These are phyloP conservation scores for Simplicillium sp. DNA, from an alignment of 2,329 filamentous ascomycete genomes.

Conservation along the genomic window DNA sequence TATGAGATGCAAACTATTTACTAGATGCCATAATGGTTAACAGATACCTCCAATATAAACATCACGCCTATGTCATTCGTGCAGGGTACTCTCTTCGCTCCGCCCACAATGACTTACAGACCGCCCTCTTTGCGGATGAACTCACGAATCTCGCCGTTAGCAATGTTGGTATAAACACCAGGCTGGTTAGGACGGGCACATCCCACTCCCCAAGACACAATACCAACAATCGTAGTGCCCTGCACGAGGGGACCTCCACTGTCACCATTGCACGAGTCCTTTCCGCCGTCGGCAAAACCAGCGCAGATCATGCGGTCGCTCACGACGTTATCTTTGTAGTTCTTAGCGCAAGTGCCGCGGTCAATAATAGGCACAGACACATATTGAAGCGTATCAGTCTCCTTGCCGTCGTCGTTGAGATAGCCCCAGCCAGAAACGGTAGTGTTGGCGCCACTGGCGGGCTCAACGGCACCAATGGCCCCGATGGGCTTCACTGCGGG, in stretches of 20 bases:
- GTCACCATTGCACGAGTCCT: slow-evolving; percentile 22
- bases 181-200: slow-evolving; percentile 15
- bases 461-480: not conserved
- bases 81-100: too few relatives aligned
- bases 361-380: slow-evolving; percentile 19
- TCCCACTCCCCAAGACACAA: slow-evolving; percentile 20
- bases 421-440: not conserved
- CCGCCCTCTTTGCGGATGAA: slow-evolving; percentile 12
- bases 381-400: slow-evolving; percentile 16
- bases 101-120: not conserved
- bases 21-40: too few relatives aligned
- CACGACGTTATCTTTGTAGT: slow-evolving; percentile 12
- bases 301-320: slow-evolving; percentile 23
- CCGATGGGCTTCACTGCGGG: not conserved
- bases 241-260: slow-evolving; percentile 20
- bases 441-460: not conserved
- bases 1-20: too few relatives aligned
- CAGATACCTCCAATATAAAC: too few relatives aligned
- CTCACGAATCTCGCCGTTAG: slow-evolving; percentile 9
- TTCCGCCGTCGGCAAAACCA: slow-evolving; percentile 15
- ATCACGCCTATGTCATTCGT: too few relatives aligned
- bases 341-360: slow-evolving; percentile 14
- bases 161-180: slow-evolving; percentile 20
- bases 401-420: not conserved
- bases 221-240: slow-evolving; percentile 12